Evolutionary conservation across 2,329 filamentous ascomycete genomes (phyloP).

Genomic region (Calonectria multiphialidica): DNA sequence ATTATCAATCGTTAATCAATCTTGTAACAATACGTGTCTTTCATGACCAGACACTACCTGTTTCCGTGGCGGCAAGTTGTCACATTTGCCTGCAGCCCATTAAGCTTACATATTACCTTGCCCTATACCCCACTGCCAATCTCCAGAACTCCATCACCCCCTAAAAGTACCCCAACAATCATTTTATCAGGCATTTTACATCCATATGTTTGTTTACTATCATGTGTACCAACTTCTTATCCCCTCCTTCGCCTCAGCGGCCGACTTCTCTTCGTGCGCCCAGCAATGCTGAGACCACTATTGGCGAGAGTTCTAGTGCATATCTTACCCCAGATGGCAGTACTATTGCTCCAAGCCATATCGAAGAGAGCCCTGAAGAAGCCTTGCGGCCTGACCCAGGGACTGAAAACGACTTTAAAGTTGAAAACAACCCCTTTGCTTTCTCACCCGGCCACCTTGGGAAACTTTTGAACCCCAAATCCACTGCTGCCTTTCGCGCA

Average conservation of each 20-base stretch:
- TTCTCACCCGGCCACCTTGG: constrained; percentile 83
- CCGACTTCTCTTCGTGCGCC: background rate
- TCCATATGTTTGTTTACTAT: background rate
- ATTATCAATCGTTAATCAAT: background rate
- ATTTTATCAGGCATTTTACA: background rate
- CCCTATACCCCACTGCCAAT: background rate
- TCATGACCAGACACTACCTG: background rate
- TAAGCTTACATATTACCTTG: background rate
- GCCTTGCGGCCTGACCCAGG: constrained; percentile 77
- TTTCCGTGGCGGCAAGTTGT: background rate
- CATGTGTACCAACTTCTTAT: background rate
- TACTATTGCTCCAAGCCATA: background rate
- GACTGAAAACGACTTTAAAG: constrained; percentile 76
- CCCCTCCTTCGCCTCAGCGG: background rate
- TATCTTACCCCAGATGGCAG: background rate
- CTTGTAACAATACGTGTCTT: background rate
- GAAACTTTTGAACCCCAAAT: constrained; percentile 90
- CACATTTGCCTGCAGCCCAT: too few relatives aligned
- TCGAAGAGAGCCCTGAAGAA: constrained; percentile 14
- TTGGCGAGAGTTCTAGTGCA: background rate
- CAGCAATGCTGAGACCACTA: background rate
- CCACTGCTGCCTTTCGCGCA: constrained; percentile 79
- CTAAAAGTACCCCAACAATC: background rate
- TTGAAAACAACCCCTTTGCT: constrained; percentile 84
- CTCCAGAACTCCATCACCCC: background rate